phyloP scores from a whole-genome alignment of 352 stramenopile genomes.

The Globisporangium cylindrosporum region DNA sequence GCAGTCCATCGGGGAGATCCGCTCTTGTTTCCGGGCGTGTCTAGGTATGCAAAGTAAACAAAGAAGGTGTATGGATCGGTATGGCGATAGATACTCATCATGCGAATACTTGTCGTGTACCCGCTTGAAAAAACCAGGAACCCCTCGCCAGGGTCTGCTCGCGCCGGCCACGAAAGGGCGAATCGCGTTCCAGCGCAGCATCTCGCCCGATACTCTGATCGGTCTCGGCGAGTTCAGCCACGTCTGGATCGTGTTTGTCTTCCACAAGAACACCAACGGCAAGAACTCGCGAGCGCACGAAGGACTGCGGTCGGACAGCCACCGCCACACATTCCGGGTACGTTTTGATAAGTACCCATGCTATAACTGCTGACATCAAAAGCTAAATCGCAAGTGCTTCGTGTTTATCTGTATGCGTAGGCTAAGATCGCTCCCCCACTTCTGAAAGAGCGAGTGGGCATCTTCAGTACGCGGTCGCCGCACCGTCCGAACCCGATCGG shows the following conservation, averaged over 20 bases:
- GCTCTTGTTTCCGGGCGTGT: slow-evolving; percentile 78
- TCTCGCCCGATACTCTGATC: slow-evolving; percentile 74
- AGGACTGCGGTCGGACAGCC: slow-evolving; percentile 64
- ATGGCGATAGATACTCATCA: not conserved
- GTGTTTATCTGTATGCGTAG: slow-evolving; percentile 17
- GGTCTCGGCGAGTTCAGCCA: slow-evolving; percentile 80
- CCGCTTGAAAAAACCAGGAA: slow-evolving; percentile 32
- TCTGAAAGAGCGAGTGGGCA: slow-evolving; percentile 82
- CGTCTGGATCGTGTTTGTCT: slow-evolving; percentile 89
- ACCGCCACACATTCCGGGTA: slow-evolving; percentile 68
- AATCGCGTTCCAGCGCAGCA: slow-evolving; percentile 76
- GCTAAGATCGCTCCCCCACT: slow-evolving; percentile 69
- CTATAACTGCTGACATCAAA: not conserved
- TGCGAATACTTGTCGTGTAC: not conserved
- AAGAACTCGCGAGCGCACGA: slow-evolving; percentile 68
- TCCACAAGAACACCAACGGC: slow-evolving; percentile 89
- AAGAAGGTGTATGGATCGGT: not conserved
- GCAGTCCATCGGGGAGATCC: slow-evolving; percentile 69
- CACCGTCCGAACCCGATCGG: slow-evolving; percentile 97
- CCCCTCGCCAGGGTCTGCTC: slow-evolving; percentile 79
- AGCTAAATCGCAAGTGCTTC: not conserved
- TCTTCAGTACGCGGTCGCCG: slow-evolving; percentile 95
- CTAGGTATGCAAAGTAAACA: slow-evolving; percentile 26
- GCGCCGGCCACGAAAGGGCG: slow-evolving; percentile 64
- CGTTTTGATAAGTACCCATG: slow-evolving; percentile 9